Conservation (phyloP, 2,329 filamentous ascomycete genomes). For the Colletotrichum sp. region DNA sequence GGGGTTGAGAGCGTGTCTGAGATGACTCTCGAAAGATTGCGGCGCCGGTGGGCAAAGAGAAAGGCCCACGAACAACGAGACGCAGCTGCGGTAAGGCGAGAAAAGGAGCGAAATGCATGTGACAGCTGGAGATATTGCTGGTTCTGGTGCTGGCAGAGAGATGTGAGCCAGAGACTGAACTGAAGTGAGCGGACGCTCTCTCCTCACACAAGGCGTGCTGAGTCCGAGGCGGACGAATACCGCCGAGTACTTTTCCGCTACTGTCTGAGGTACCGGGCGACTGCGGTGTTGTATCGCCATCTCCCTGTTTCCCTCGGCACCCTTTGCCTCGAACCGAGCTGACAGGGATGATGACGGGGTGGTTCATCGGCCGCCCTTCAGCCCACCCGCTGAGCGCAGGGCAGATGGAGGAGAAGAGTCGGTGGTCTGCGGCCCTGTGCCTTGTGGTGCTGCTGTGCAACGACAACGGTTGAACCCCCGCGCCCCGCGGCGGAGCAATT, state of each 20-base stretch:
- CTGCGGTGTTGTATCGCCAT: constrained; percentile 1
- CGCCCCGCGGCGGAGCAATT: constrained; percentile 2
- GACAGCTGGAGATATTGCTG: constrained; percentile 1
- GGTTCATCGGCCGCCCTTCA: constrained; percentile 13
- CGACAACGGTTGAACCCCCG: constrained; percentile 2
- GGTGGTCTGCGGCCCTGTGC: neutral
- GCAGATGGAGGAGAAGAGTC: neutral
- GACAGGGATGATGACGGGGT: constrained; percentile 19
- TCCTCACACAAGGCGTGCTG: neutral
- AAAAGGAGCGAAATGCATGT: constrained; percentile 11
- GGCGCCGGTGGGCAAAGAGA: neutral
- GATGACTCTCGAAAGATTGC: neutral
- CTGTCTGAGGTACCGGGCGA: neutral
- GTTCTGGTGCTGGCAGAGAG: neutral
- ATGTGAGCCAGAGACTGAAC: neutral
- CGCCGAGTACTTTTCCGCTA: constrained; percentile 1
- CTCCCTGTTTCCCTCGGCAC: constrained; percentile 4
- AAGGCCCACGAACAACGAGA: constrained; percentile 4
- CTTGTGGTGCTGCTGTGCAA: neutral
- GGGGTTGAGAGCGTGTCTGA: constrained; percentile 9
- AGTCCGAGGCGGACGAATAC: constrained; percentile 5
- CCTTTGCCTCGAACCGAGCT: constrained; percentile 15
- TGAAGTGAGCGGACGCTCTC: neutral
- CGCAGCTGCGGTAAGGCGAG: neutral
- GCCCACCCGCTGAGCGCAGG: neutral